Evolutionary conservation across 805 yeast genomes (phyloP).

Genomic region (Lipomyces orientalis): DNA sequence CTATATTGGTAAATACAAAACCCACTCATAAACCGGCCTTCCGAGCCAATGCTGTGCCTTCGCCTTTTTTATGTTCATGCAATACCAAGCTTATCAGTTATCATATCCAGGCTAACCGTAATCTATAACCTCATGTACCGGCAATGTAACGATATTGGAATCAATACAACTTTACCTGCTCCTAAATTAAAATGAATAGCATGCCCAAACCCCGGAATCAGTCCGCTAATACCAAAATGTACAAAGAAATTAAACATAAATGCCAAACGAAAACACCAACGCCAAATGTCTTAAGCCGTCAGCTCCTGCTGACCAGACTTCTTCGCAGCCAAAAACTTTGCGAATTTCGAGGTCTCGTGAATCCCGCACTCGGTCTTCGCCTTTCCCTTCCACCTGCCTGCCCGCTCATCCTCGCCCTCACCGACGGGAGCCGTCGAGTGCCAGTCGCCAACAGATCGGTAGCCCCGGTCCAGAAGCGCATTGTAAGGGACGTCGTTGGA

Average conservation of each 20-base stretch:
- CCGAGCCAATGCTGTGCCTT: background rate
- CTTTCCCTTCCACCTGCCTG: slow-evolving; percentile 97
- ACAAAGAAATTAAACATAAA: slow-evolving; percentile 2
- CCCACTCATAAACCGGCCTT: background rate
- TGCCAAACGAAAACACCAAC: background rate
- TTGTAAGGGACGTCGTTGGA: slow-evolving; percentile 82
- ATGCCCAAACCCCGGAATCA: background rate
- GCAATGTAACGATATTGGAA: background rate
- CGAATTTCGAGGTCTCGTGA: slow-evolving; percentile 78
- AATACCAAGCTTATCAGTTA: background rate
- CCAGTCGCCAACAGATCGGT: slow-evolving; percentile 92
- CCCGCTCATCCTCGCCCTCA: slow-evolving; percentile 92
- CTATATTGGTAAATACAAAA: background rate
- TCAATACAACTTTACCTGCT: background rate
- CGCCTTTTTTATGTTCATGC: background rate
- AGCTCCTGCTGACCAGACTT: slow-evolving; percentile 9
- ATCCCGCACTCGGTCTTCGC: slow-evolving; percentile 95
- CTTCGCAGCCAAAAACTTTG: slow-evolving; percentile 54
- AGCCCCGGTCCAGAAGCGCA: slow-evolving; percentile 80
- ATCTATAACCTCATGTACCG: no score
- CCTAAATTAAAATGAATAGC: background rate
- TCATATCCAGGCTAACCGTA: no score
- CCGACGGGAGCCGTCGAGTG: slow-evolving; percentile 89
- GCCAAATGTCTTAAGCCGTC: slow-evolving; percentile 4
- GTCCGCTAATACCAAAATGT: background rate